phyloP scores from a whole-genome alignment of 2,329 filamentous ascomycete genomes.

The Pseudopithomyces maydicus region DNA sequence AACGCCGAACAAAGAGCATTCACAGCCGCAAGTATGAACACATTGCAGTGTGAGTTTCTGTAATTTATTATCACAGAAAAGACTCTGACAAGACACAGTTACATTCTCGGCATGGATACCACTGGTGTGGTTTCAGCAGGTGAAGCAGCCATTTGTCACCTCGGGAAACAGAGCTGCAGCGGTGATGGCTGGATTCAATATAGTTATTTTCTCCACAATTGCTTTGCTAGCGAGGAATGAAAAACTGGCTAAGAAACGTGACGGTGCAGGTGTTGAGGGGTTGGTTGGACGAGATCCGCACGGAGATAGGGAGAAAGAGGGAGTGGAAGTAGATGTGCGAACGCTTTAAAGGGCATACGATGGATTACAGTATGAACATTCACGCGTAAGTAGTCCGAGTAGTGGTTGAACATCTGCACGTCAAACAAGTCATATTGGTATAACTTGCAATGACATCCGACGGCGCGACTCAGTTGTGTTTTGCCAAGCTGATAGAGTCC shows the following conservation, averaged over 20 bases:
- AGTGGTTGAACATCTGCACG: no score
- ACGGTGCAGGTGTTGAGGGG: neutral
- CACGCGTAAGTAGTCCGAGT: no score
- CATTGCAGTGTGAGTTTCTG: slow-evolving; percentile 10
- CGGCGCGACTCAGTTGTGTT: no score
- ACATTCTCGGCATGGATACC: slow-evolving; percentile 18
- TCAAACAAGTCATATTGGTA: no score
- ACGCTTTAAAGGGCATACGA: no score
- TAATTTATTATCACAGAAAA: neutral
- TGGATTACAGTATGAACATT: no score
- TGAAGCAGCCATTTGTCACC: slow-evolving; percentile 17
- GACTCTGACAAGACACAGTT: slow-evolving; percentile 6
- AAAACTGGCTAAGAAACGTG: slow-evolving; percentile 12
- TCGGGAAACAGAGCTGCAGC: slow-evolving; percentile 17
- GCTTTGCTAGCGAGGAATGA: slow-evolving; percentile 13
- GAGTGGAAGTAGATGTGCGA: no score
- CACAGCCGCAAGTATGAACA: slow-evolving; percentile 15
- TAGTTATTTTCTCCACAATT: slow-evolving; percentile 15
- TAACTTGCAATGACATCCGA: no score
- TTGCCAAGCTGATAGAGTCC: no score
- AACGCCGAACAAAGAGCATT: slow-evolving; percentile 17
- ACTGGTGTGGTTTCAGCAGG: slow-evolving; percentile 20
- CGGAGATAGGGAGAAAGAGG: no score
- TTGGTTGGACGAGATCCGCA: no score
- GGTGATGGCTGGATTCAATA: slow-evolving; percentile 16